Evolutionary conservation across 1,284 basidiomycete genomes (phyloP), one percentile per base, ranked within the genome.

Genomic region (Porogramme epimiltina): DNA sequence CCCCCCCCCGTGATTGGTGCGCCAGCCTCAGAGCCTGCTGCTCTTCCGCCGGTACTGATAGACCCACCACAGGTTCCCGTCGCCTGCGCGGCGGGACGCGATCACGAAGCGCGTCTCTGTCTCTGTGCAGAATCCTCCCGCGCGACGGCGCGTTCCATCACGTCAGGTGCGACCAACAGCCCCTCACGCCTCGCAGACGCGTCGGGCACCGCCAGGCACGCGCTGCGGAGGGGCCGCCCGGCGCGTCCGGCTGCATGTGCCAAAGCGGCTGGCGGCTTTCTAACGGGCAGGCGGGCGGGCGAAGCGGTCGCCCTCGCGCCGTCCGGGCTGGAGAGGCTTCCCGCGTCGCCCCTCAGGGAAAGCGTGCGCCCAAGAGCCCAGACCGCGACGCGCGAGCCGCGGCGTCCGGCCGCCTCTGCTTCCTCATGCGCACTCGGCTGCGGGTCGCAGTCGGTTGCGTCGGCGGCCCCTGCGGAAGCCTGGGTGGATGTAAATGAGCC

Each of bases 1-100:
- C n/a, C n/a, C n/a, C n/a, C n/a, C n/a, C 28, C 28, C 13, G 28
- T 8, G 28, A 31, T 8, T 31, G 28, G 6, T 6, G 23, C 39
- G n/a, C n/a, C n/a, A n/a, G n/a, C n/a, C n/a, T 58, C 24, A 89
- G 87, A 90, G 55, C 87, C 87, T 0, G 89, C 87, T 0, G 80
- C 87, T 0, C 75, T 90, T 0, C 87, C 87, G 0, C 75, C 84
- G 0, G 80, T 85, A 0, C 67, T 90, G 1, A 73, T 89, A 4
- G 87, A 89, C 59, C 72, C 61, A 88, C 5, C 88, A 89, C 56
- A 75, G 87, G 0, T 90, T 90, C 66, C 87, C 85, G 1, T 89
- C 87, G 0, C 83, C 85, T 0, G 72, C 82, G 1, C 89, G 87
- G 87, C 86, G 84, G 79, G 74, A 82, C 0, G 86, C 89, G 56